Conservation (phyloP, 495 filamentous ascomycete species). For the Aspergillus carlsbadensis region DNA sequence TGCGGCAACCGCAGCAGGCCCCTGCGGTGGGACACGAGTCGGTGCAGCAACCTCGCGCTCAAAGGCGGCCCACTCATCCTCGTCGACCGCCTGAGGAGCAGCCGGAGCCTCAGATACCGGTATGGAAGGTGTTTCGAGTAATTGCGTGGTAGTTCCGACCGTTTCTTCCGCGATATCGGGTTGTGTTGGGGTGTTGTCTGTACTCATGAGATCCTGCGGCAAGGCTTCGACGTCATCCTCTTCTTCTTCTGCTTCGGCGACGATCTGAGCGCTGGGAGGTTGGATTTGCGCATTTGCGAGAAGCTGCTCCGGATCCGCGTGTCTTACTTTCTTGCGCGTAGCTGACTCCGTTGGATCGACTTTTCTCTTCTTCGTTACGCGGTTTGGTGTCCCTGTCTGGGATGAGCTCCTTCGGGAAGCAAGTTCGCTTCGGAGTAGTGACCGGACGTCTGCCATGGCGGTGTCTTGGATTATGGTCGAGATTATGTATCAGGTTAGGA, state of each 20-base stretch:
- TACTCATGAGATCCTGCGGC: constrained; percentile 33
- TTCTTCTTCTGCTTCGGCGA: constrained; percentile 19
- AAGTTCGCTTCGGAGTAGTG: constrained; percentile 79
- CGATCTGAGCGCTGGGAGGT: constrained; percentile 24
- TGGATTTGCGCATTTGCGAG: constrained; percentile 23
- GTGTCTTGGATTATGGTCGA: background rate
- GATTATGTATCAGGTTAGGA: background rate
- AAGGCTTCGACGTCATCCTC: constrained; percentile 24
- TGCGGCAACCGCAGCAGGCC: constrained; percentile 31
- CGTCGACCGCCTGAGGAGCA: constrained; percentile 53
- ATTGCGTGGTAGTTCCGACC: constrained; percentile 8
- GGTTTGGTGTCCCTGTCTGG: constrained; percentile 36
- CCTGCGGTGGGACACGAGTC: constrained; percentile 33
- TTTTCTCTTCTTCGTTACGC: constrained; percentile 58
- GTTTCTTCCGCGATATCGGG: constrained; percentile 16
- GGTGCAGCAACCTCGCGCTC: constrained; percentile 77
- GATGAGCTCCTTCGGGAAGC: constrained; percentile 66
- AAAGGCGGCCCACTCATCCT: constrained; percentile 89
- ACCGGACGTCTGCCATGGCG: constrained; percentile 79
- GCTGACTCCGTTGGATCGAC: constrained; percentile 47
- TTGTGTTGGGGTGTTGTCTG: constrained; percentile 27
- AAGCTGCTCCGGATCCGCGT: constrained; percentile 30
- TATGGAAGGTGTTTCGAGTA: constrained; percentile 18
- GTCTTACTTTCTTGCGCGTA: constrained; percentile 49
- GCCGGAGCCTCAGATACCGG: constrained; percentile 15